A percentile compares a stretch with the other conserved stretches of the same genome.
Evolutionary conservation across 108 stramenopile genomes (phyloP).

Genomic region (Cyclotella cryptica): DNA sequence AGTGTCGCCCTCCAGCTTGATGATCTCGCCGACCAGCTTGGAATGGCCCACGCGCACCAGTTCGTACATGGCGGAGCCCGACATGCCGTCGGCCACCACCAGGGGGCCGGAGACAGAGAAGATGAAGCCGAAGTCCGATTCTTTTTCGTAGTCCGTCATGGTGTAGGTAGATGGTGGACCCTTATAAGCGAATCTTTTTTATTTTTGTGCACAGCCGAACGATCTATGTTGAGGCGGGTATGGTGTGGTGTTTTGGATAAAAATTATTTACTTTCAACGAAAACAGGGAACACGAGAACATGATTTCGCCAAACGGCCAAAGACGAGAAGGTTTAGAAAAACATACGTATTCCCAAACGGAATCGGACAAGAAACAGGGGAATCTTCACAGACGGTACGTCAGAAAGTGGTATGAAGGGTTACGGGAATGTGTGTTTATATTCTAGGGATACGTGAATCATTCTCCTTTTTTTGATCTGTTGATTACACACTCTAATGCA

Average conservation of each 20-base stretch:
- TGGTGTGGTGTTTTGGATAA: too few species aligned
- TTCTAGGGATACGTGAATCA: too few species aligned
- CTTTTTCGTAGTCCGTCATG: conserved; percentile 72
- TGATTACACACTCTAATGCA: too few species aligned
- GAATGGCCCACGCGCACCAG: conserved; percentile 99
- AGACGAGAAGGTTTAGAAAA: neutral
- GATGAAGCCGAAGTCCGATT: conserved; percentile 98
- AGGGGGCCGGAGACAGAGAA: conserved; percentile 98
- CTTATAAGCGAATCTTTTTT: neutral
- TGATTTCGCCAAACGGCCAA: conserved; percentile 7
- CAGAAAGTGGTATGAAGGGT: too few species aligned
- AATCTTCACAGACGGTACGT: too few species aligned
- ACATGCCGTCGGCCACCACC: conserved; percentile 99
- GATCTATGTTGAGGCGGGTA: too few species aligned
- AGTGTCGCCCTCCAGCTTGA: conserved; percentile 99
- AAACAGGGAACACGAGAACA: too few species aligned
- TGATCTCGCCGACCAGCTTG: conserved; percentile 99
- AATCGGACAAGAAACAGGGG: neutral
- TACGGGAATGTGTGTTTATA: too few species aligned
- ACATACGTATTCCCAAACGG: neutral
- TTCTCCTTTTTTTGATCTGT: too few species aligned
- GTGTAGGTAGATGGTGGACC: neutral
- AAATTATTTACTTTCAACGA: neutral
- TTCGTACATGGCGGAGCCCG: conserved; percentile 99
- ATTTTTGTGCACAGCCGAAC: too few species aligned